These are phyloP conservation scores for Peniophora sp. DNA, from an alignment of 1,284 basidiomycete species.

Conservation along the genomic window DNA sequence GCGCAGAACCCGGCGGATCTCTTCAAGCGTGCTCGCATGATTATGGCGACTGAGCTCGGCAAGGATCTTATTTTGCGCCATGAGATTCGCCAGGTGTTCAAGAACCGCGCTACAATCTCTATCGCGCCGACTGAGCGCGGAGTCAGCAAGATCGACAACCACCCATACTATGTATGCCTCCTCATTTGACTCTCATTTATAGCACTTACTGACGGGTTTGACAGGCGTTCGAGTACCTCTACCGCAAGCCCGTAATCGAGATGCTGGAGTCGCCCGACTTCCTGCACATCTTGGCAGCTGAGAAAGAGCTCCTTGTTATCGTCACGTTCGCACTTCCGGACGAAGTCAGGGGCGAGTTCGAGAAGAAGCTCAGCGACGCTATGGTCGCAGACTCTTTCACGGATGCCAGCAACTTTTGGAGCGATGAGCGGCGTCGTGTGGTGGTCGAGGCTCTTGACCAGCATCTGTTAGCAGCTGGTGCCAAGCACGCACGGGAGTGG, in stretches of 20 bases:
- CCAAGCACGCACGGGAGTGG: slow-evolving; percentile 87
- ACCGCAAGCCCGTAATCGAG: slow-evolving; percentile 70
- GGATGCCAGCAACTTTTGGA: slow-evolving; percentile 88
- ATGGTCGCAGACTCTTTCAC: slow-evolving; percentile 84
- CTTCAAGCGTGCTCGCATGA: slow-evolving; percentile 73
- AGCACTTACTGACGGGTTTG: slow-evolving; percentile 18
- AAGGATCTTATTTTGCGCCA: slow-evolving; percentile 88
- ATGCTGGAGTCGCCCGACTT: slow-evolving; percentile 78
- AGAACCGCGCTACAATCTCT: slow-evolving; percentile 70
- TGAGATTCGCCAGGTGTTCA: slow-evolving; percentile 75
- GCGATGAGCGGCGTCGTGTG: slow-evolving; percentile 76
- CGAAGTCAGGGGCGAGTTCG: slow-evolving; percentile 55
- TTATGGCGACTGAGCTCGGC: slow-evolving; percentile 86
- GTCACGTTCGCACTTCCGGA: slow-evolving; percentile 68
- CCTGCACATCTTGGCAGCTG: slow-evolving; percentile 87
- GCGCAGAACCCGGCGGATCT: slow-evolving; percentile 55
- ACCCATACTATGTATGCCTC: slow-evolving; percentile 77
- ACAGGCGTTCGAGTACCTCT: slow-evolving; percentile 94
- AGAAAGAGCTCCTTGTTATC: slow-evolving; percentile 80
- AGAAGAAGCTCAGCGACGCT: slow-evolving; percentile 71
- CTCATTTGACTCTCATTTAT: slow-evolving; percentile 2
- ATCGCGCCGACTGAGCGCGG: slow-evolving; percentile 90
- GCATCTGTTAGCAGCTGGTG: slow-evolving; percentile 75
- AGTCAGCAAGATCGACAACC: slow-evolving; percentile 83
- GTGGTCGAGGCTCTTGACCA: slow-evolving; percentile 75